A percentile compares a stretch with the other conserved stretches of the same genome.
phyloP scores from a whole-genome alignment of 2,329 filamentous ascomycete genomes.

The Corinectria fuckeliana region DNA sequence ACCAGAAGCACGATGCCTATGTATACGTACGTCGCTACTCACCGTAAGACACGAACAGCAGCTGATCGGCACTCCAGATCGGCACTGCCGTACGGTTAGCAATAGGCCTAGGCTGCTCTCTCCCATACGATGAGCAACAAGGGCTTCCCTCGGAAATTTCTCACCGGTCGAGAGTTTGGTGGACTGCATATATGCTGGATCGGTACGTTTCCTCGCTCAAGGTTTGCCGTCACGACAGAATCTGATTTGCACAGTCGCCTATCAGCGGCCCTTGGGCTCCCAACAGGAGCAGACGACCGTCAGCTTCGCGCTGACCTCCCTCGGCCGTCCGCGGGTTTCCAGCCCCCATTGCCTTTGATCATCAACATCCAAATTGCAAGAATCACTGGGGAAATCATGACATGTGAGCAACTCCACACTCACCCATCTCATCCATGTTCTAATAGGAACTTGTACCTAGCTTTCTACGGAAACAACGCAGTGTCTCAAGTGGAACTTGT shows the following conservation, averaged over 20 bases:
- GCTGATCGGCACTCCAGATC: slow-evolving; percentile 21
- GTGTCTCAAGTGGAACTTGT: slow-evolving; percentile 38
- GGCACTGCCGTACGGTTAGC: slow-evolving; percentile 37
- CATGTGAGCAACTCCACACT: slow-evolving; percentile 20
- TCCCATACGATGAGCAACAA: slow-evolving; percentile 35
- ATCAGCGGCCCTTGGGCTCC: slow-evolving; percentile 36
- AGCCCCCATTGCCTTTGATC: slow-evolving; percentile 33
- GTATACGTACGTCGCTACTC: slow-evolving; percentile 29
- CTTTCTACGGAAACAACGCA: slow-evolving; percentile 34
- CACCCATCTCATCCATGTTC: not conserved
- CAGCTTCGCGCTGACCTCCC: slow-evolving; percentile 38
- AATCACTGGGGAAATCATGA: slow-evolving; percentile 39
- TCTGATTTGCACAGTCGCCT: slow-evolving; percentile 26
- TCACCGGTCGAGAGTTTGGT: slow-evolving; percentile 38
- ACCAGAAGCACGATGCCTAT: slow-evolving; percentile 39
- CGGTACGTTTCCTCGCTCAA: slow-evolving; percentile 20
- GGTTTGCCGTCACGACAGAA: not conserved
- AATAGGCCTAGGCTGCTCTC: slow-evolving; percentile 35
- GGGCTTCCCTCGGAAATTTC: slow-evolving; percentile 36
- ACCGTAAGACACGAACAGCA: not conserved
- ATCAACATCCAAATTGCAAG: slow-evolving; percentile 39
- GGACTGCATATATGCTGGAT: slow-evolving; percentile 42
- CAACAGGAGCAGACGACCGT: slow-evolving; percentile 36
- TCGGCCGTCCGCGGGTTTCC: slow-evolving; percentile 33
- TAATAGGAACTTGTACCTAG: slow-evolving; percentile 3